Evolutionary conservation across 2,329 filamentous ascomycete species (phyloP).

Genomic region (Thielaviopsis euricoi): DNA sequence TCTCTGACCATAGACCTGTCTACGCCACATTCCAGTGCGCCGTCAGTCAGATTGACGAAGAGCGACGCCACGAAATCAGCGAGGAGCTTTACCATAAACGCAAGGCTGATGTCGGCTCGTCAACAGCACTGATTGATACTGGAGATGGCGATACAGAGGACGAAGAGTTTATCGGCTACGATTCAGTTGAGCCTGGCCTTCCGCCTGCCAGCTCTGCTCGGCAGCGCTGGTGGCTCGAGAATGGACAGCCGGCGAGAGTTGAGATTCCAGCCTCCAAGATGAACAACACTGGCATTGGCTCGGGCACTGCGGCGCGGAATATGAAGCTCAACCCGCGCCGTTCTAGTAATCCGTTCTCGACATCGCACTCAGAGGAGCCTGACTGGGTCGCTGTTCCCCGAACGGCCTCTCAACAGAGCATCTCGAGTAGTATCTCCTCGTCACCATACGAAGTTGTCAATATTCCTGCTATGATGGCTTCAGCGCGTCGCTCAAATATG

Average conservation of each 20-base stretch:
- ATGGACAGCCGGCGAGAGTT: constrained; percentile 59
- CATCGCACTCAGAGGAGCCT: constrained; percentile 43
- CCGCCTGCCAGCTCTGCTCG: constrained; percentile 50
- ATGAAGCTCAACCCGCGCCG: constrained; percentile 56
- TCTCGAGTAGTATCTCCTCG: constrained; percentile 39
- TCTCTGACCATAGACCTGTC: constrained; percentile 94
- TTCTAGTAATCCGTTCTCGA: constrained; percentile 65
- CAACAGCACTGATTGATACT: constrained; percentile 34
- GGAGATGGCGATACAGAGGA: constrained; percentile 44
- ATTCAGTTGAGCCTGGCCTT: constrained; percentile 64
- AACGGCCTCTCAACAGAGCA: constrained; percentile 34
- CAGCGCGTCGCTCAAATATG: constrained; percentile 14
- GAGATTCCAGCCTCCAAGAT: constrained; percentile 46
- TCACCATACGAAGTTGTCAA: constrained; percentile 43
- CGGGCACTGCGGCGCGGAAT: constrained; percentile 14
- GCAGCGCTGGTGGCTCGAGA: constrained; percentile 56
- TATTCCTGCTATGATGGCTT: constrained; percentile 21
- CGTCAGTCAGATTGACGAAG: constrained; percentile 67
- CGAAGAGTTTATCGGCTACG: constrained; percentile 67
- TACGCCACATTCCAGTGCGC: constrained; percentile 77
- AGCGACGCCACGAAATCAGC: constrained; percentile 53
- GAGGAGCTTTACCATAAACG: constrained; percentile 58
- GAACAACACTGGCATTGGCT: constrained; percentile 25
- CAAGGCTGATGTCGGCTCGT: constrained; percentile 47
- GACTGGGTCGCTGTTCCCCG: constrained; percentile 65